These are phyloP conservation scores for Alternaria atra DNA, from an alignment of 2,329 filamentous ascomycete species.

Conservation along the genomic window DNA sequence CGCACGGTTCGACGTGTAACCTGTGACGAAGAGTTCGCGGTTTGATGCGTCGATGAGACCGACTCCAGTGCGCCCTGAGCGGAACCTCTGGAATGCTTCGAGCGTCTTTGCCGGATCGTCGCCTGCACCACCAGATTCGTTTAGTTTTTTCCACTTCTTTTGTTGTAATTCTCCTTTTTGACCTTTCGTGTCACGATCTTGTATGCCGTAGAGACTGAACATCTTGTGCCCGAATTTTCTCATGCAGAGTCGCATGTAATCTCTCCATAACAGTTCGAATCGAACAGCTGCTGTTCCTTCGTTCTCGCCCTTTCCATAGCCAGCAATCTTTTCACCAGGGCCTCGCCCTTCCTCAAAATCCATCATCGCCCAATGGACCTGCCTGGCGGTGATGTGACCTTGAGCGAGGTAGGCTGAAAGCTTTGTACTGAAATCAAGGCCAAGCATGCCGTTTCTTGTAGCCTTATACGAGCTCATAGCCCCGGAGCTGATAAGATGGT, in stretches of 20 bases:
- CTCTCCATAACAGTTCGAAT: conserved; percentile 77
- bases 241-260: conserved; percentile 81
- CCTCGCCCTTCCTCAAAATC: conserved; percentile 72
- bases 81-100: conserved; percentile 65
- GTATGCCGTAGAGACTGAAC: conserved; percentile 72
- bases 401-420: conserved; percentile 76
- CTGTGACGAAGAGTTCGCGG: conserved; percentile 76
- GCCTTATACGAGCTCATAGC: conserved; percentile 72
- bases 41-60: conserved; percentile 81
- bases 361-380: conserved; percentile 74
- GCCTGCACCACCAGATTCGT: conserved; percentile 42
- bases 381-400: conserved; percentile 76
- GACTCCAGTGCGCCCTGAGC: conserved; percentile 74
- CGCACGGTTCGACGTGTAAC: conserved; percentile 79
- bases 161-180: conserved; percentile 52
- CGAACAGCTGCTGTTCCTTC: conserved; percentile 74
- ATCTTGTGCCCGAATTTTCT: conserved; percentile 73
- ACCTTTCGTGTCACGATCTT: conserved; percentile 37
- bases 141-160: conserved; percentile 43
- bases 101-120: conserved; percentile 56
- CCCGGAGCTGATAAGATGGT: conserved; percentile 68
- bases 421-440: conserved; percentile 77
- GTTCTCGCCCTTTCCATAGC: conserved; percentile 76
- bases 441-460: conserved; percentile 75
- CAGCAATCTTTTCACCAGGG: conserved; percentile 44